phyloP scores from a whole-genome alignment of 169 alveolate genomes.

The Plasmodium inui region DNA sequence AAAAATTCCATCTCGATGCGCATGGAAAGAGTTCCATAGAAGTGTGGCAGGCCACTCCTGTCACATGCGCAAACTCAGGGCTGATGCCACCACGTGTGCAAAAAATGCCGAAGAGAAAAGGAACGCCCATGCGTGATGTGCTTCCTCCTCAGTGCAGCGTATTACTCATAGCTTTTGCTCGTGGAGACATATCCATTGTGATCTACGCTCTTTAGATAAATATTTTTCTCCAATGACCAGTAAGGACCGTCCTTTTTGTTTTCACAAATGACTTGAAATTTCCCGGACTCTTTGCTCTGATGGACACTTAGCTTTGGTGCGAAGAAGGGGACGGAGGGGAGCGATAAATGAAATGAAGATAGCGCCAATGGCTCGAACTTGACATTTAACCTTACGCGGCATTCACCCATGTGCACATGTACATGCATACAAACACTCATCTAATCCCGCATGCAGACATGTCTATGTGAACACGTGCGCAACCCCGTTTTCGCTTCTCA shows the following conservation, averaged over 20 bases:
- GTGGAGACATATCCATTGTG: conserved; percentile 55
- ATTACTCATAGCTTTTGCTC: conserved; percentile 66
- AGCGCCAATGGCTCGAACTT: background rate
- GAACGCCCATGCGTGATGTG: background rate
- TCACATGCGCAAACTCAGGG: background rate
- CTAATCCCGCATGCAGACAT: background rate
- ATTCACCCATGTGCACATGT: background rate
- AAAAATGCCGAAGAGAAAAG: background rate
- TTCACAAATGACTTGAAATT: conserved; percentile 70
- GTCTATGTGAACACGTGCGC: background rate
- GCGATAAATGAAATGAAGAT: background rate
- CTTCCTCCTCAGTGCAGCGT: conserved; percentile 3
- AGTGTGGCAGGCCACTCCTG: background rate
- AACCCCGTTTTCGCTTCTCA: background rate
- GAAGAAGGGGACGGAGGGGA: background rate
- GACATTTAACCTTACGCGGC: background rate
- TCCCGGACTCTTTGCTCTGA: background rate
- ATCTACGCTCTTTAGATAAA: conserved; percentile 37
- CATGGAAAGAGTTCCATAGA: background rate
- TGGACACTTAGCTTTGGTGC: conserved; percentile 34
- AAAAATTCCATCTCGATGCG: background rate
- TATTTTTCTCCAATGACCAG: conserved; percentile 27
- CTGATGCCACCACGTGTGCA: background rate
- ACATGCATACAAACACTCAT: background rate
- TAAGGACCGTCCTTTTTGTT: conserved; percentile 8